Evolutionary conservation across 257 asterid species (phyloP).

Genomic region (Nicotiana tomentosiformis): DNA sequence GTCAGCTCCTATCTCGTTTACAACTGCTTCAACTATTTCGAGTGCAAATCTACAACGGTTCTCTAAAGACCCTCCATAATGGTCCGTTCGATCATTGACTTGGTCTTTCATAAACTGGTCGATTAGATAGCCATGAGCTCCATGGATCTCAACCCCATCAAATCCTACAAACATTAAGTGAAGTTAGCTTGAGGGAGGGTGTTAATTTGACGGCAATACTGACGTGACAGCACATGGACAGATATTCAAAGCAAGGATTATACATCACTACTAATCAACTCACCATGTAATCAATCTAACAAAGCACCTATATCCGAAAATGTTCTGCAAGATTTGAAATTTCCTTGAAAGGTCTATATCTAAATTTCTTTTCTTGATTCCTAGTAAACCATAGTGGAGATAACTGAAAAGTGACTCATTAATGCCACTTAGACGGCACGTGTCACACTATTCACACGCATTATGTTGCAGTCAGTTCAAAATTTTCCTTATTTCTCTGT

Average conservation of each 20-base stretch:
- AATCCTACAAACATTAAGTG: conserved; percentile 36
- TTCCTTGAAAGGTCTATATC: background rate
- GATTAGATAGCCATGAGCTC: conserved; percentile 61
- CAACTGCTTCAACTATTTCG: conserved; percentile 46
- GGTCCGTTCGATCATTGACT: conserved; percentile 56
- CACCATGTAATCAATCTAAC: background rate
- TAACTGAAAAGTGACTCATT: background rate
- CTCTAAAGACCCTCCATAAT: conserved; percentile 64
- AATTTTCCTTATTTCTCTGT: background rate
- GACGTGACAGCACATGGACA: background rate
- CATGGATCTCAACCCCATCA: conserved; percentile 74
- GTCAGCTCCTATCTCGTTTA: conserved; percentile 38
- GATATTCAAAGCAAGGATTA: background rate
- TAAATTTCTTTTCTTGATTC: background rate
- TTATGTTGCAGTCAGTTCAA: background rate
- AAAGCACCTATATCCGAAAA: background rate
- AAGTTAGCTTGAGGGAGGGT: background rate
- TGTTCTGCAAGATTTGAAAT: background rate
- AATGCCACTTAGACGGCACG: background rate
- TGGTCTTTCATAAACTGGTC: conserved; percentile 73
- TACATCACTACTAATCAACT: background rate
- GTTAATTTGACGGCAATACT: background rate
- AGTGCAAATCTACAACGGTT: conserved; percentile 65
- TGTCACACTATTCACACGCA: background rate
- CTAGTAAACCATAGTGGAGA: background rate